Evolutionary conservation across 768 basidiomycete species (phyloP), one percentile per base, ranked within the genome.

Genomic region (Tubosaeta sp.): DNA sequence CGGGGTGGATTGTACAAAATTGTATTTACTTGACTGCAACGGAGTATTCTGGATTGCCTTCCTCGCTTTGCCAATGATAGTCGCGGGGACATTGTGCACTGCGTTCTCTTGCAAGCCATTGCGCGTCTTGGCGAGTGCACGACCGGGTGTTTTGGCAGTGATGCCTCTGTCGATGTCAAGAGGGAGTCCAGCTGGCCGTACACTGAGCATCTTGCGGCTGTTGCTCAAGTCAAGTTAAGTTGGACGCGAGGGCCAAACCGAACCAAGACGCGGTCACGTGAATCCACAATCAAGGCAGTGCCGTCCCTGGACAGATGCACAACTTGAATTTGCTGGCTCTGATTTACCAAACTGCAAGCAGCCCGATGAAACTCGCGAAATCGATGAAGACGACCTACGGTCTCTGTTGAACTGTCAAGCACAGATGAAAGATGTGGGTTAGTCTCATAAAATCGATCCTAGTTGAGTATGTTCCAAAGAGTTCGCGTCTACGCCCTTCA

Each of bases 71-170:
- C 72, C 72, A 5, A 75, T 72, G 59, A 74, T 73, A 1, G 80
- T 75, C 59, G 58, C 69, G 7, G 72, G 63, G 26, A 63, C 73
- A 10, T 62, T 74, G 35, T 71, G 65, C 2, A 69, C 44, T 5
- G 73, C 74, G 59, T 86, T 85, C 59, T 85, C 82, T 55, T 76
- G 76, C 29, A 76, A 65, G 26, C 65, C 66, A 42, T 60, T 54
- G 46, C 70, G 58, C 59, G 70, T 62, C 67, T 74, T 72, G 64
- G 65, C 69, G 31, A 73, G 66, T 11, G 60, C 72, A 32, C 76
- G 71, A n/a, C 77, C 82, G 2, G 85, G 85, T 0, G 84, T 87
- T 65, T 80, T 85, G 1, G 74, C 59, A 14, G 54, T 14, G 3
- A 57, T 38, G 25, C 43, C 58, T 51, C 60, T 61, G 41, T 64